A percentile compares a stretch with the other conserved stretches of the same genome.
Evolutionary conservation across 1,139 yeast species (phyloP).

Genomic region (Protomyces lactucae-debilis): DNA sequence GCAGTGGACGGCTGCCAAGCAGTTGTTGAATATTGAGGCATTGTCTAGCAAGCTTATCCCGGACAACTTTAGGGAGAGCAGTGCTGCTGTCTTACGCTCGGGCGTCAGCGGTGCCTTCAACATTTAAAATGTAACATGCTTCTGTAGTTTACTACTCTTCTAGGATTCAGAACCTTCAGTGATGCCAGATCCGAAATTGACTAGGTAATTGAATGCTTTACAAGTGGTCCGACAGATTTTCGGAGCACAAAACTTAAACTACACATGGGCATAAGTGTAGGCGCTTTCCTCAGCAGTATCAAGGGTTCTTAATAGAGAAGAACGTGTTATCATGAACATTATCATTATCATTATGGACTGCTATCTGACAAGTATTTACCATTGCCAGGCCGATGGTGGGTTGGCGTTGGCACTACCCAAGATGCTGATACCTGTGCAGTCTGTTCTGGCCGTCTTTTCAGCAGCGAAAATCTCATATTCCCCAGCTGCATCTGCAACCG

Average conservation of each 20-base stretch:
- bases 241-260: too few species aligned
- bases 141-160: too few species aligned
- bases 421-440: conserved; percentile 15
- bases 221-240: too few species aligned
- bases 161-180: too few species aligned
- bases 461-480: conserved; percentile 1
- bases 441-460: conserved; percentile 6
- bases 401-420: background rate
- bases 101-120: background rate
- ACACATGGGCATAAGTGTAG: too few species aligned
- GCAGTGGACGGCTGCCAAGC: background rate
- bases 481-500: background rate
- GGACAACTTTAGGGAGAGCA: background rate
- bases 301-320: background rate
- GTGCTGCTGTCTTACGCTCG: background rate
- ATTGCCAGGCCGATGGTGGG: conserved; percentile 4
- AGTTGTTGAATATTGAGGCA: background rate
- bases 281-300: too few species aligned
- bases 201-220: too few species aligned
- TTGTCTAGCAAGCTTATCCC: background rate
- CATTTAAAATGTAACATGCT: background rate
- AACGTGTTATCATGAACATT: background rate
- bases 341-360: background rate
- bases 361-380: background rate
- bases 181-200: too few species aligned